A percentile compares a stretch with the other conserved stretches of the same genome.
Evolutionary conservation across 176 grass and related monocot genomes (phyloP).

Genomic region (Zea luxurians): DNA sequence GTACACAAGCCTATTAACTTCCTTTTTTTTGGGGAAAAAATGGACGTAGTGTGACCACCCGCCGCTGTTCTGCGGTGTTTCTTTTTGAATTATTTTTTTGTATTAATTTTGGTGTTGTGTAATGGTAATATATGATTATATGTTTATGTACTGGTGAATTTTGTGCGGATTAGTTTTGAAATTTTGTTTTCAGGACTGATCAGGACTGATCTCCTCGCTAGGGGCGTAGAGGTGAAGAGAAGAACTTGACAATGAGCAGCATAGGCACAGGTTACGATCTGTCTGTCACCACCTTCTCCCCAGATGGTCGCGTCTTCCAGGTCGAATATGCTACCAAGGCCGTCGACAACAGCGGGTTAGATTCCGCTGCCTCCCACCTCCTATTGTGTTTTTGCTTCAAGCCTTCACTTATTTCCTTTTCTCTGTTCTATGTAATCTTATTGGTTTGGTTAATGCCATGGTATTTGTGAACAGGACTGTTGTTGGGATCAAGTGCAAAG

Average conservation of each 20-base stretch:
- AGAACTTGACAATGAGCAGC: conserved; percentile 49
- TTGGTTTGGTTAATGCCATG: background rate
- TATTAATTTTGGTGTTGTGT: too few species aligned
- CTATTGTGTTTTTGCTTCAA: background rate
- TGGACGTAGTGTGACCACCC: background rate
- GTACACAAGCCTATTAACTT: background rate
- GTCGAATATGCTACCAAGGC: conserved; percentile 62
- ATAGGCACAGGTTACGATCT: conserved; percentile 78
- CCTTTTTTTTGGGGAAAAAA: too few species aligned
- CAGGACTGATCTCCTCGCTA: background rate
- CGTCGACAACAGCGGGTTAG: conserved; percentile 71
- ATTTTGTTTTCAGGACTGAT: background rate
- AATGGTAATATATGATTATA: background rate
- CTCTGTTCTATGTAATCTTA: background rate
- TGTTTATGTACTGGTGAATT: background rate
- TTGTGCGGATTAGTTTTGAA: background rate
- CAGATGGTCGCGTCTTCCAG: conserved; percentile 32
- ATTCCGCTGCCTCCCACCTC: background rate
- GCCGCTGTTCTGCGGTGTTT: background rate
- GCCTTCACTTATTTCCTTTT: background rate
- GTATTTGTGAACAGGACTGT: conserved; percentile 39
- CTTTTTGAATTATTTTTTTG: too few species aligned
- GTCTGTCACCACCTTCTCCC: conserved; percentile 80
- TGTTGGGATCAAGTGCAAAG: conserved; percentile 72
- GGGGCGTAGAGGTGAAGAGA: background rate